Base-by-base conservation (phyloP, 1,139 yeast species). In the Petasospora rhodanensis region DNA sequence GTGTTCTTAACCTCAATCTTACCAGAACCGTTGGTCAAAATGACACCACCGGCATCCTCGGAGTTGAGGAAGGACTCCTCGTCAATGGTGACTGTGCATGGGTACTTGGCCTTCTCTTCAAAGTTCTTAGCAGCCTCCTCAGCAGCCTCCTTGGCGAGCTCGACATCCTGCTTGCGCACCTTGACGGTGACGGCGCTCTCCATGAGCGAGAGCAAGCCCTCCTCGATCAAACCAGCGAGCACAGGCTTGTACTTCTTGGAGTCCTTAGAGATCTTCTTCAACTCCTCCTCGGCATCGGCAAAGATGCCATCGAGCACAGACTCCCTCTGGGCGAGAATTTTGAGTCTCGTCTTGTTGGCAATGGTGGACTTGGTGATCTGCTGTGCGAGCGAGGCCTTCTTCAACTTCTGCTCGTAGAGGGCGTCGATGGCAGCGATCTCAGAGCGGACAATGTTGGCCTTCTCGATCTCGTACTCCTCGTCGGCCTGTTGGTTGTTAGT, bases 401-500 rank as follows among this genome's bases (percentile, higher is more conserved):
- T 91, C 65, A 83, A 74, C 59, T 85, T 87, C 52, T 77, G 80
- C 48, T 82, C 91, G 59, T 81, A 86, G 28, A 73, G 66, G 18
- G 79, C 66, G 59, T 93, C 98, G 48, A 93, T 86, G 34, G 91
- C 79, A 29, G 93, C 81, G 37, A 84, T 83, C 66, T 91, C 98
- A 11, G 87, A 73, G 54, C 97, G 82, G 34, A 93, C 97, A 54
- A 91, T 78, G 35, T 86, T 79, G 15, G 96, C 93, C 70, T 91
- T 93, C 62, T 91, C 98, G 55, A 91, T 87, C 63, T 93, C 97
- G 60, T 91, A 93, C 64, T 93, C 99, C 64, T 93, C 98, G 59
- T 93, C 95, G 26, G 97, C 96, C 64, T 55, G 24, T 8, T 2
- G 22, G 9, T 15, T 21, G 40, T 34, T 31, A 34, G 35, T 34